Conservation (phyloP, 306 rosid genomes). For the Canavalia gladiata region DNA sequence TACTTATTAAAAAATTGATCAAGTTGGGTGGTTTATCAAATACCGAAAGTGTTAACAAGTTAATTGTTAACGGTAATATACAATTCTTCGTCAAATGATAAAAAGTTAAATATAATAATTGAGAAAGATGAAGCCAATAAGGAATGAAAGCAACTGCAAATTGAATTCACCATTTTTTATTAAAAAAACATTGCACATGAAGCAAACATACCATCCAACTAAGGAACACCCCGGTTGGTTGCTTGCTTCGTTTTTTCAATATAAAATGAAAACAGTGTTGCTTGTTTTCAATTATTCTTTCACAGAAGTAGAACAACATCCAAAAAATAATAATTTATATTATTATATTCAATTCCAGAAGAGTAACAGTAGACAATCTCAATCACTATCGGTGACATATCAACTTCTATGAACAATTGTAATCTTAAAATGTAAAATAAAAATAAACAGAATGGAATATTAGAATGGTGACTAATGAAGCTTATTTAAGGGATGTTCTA, state of each 20-base stretch:
- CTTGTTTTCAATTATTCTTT: slow-evolving; percentile 33
- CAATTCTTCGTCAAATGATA: neutral
- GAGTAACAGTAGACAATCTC: slow-evolving; percentile 34
- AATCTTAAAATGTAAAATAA: neutral
- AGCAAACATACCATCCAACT: slow-evolving; percentile 39
- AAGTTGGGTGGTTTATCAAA: neutral
- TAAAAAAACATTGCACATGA: slow-evolving; percentile 38
- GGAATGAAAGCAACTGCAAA: neutral
- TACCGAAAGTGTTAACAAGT: neutral
- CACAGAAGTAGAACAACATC: neutral
- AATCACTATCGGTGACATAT: slow-evolving; percentile 41
- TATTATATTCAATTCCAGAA: neutral
- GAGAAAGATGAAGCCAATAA: neutral
- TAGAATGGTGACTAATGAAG: neutral
- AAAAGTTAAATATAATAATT: neutral
- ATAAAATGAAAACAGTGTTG: slow-evolving; percentile 17
- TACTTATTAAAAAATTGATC: neutral
- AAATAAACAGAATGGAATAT: neutral
- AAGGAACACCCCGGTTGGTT: slow-evolving; percentile 15
- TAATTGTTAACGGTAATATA: neutral
- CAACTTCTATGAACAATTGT: slow-evolving; percentile 26
- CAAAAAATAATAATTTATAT: neutral
- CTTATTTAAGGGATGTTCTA: neutral
- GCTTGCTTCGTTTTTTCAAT: neutral
- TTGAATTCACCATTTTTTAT: neutral